Percentiles rank a stretch among this genome's conserved stretches.
Evolutionary conservation across 2,329 filamentous ascomycete species (phyloP).

Genomic region (Colletotrichum siamense): DNA sequence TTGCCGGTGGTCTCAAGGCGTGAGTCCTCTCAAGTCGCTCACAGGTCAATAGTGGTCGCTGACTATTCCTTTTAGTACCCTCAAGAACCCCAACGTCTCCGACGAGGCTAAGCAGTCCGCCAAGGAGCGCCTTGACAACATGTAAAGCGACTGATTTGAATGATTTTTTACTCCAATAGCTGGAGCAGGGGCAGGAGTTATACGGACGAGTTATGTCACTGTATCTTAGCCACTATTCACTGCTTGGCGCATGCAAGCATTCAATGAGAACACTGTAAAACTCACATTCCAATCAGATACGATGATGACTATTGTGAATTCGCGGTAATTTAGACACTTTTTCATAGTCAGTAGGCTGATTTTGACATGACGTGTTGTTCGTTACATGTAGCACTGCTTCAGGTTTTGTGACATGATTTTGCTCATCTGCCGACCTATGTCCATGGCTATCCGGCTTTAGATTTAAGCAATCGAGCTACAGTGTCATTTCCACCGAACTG

Average conservation of each 20-base stretch:
- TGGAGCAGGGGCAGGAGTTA: neutral
- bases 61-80: constrained; percentile 35
- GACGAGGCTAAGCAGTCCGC: constrained; percentile 61
- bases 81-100: constrained; percentile 62
- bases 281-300: neutral
- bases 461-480: too few species aligned
- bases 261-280: neutral
- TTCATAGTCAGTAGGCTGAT: too few species aligned
- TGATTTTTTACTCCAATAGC: neutral
- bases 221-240: neutral
- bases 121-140: constrained; percentile 54
- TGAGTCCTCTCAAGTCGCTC: constrained; percentile 32
- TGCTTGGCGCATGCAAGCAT: neutral
- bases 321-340: too few species aligned
- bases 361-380: too few species aligned
- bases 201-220: neutral
- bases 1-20: constrained; percentile 57
- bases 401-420: too few species aligned
- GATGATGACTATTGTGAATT: too few species aligned
- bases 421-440: too few species aligned
- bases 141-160: constrained; percentile 27
- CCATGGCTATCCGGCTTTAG: too few species aligned
- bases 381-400: too few species aligned
- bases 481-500: too few species aligned
- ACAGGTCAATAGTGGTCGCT: neutral